These are phyloP conservation scores for Colletotrichum scovillei DNA, from an alignment of 2,329 filamentous ascomycete genomes.

Conservation along the genomic window DNA sequence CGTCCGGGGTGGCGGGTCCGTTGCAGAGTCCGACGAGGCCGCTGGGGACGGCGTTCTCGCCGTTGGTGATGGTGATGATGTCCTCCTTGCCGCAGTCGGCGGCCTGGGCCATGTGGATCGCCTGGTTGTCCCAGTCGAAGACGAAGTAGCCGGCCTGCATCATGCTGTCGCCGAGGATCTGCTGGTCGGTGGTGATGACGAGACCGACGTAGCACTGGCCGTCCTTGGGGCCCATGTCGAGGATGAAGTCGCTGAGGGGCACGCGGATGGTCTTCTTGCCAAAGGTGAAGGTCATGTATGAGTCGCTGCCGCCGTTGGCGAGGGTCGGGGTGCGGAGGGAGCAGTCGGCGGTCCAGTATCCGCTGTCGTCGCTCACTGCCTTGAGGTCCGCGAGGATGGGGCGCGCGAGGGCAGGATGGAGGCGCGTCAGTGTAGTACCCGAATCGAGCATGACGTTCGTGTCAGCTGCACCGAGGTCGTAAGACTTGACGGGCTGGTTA, in stretches of 20 bases:
- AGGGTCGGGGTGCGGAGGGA: slow-evolving; percentile 41
- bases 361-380: slow-evolving; percentile 51
- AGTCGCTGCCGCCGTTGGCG: slow-evolving; percentile 44
- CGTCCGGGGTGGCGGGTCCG: slow-evolving; percentile 38
- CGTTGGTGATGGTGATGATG: slow-evolving; percentile 49
- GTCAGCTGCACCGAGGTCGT: slow-evolving; percentile 44
- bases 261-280: slow-evolving; percentile 53
- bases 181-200: slow-evolving; percentile 51
- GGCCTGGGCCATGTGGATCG: slow-evolving; percentile 54
- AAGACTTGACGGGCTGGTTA: slow-evolving; percentile 37
- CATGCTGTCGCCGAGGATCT: slow-evolving; percentile 56
- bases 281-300: slow-evolving; percentile 60
- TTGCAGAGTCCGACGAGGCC: slow-evolving; percentile 48
- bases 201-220: slow-evolving; percentile 56
- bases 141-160: slow-evolving; percentile 58
- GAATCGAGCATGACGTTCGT: slow-evolving; percentile 62
- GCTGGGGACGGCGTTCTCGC: slow-evolving; percentile 45
- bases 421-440: slow-evolving; percentile 61
- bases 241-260: slow-evolving; percentile 60
- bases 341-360: slow-evolving; percentile 60
- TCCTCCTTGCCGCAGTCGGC: slow-evolving; percentile 52
- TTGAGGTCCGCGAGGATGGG: slow-evolving; percentile 57
- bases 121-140: slow-evolving; percentile 57
- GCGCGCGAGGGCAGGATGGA: slow-evolving; percentile 55
- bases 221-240: slow-evolving; percentile 49